Evolutionary conservation across 2,329 filamentous ascomycete species (phyloP).

Genomic region (Colletotrichum destructivum): DNA sequence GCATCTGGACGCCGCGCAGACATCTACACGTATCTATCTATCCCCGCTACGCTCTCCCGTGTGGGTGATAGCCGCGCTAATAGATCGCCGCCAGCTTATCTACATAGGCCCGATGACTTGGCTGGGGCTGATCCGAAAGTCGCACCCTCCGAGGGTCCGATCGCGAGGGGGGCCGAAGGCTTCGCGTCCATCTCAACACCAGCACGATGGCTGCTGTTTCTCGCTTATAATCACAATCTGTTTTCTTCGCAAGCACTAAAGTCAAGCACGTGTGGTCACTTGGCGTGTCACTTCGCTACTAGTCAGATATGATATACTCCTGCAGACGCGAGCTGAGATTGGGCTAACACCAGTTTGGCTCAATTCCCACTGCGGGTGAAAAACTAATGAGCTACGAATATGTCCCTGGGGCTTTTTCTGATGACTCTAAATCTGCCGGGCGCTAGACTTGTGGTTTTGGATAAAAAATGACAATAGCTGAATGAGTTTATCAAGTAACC

Average conservation of each 20-base stretch:
- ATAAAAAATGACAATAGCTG: no score
- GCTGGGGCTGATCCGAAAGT: not conserved
- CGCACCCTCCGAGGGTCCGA: not conserved
- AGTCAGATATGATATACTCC: no score
- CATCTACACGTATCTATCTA: not conserved
- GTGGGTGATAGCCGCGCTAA: not conserved
- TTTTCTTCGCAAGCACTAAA: not conserved
- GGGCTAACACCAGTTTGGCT: no score
- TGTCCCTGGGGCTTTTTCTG: no score
- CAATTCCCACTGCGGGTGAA: no score
- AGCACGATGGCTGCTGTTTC: not conserved
- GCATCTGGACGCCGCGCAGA: slow-evolving; percentile 9
- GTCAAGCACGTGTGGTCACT: not conserved
- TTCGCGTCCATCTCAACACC: not conserved
- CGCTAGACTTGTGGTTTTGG: no score
- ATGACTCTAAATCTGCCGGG: no score
- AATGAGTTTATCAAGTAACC: no score
- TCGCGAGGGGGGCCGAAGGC: not conserved
- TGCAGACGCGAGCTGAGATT: not conserved
- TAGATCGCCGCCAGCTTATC: not conserved
- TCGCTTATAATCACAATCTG: not conserved
- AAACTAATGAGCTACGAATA: no score
- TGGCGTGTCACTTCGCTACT: fast-evolving
- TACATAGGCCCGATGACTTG: not conserved
- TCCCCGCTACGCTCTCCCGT: not conserved